Conservation (phyloP, 108 stramenopile genomes). For the Parietichytrium sp. region DNA sequence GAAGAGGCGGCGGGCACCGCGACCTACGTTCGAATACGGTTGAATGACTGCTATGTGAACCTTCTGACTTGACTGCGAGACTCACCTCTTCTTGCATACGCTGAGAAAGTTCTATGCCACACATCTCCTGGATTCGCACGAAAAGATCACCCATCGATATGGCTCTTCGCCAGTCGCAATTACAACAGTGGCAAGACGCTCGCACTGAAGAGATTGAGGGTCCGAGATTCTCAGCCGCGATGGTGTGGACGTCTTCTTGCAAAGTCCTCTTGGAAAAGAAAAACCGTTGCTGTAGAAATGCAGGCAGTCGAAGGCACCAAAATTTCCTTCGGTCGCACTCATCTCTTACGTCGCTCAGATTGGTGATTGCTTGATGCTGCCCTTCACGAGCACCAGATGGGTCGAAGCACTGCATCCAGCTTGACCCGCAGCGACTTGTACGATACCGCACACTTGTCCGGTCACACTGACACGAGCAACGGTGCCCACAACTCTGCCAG, state of each 20-base stretch:
- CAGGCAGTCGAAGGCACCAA: constrained; percentile 14
- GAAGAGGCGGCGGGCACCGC: too few species aligned
- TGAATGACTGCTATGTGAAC: too few species aligned
- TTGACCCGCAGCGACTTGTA: not conserved
- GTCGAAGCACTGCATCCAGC: not conserved
- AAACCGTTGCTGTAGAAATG: constrained; percentile 3
- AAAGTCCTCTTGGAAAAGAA: not conserved
- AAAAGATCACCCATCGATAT: not conserved
- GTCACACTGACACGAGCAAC: not conserved
- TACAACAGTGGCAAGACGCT: constrained; percentile 28
- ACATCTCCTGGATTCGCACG: not conserved
- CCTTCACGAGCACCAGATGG: not conserved
- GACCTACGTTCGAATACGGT: too few species aligned
- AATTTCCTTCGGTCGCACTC: not conserved
- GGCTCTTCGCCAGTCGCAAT: not conserved
- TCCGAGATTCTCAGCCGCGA: not conserved
- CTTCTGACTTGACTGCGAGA: too few species aligned
- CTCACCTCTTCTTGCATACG: too few species aligned
- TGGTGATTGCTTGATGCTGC: too few species aligned
- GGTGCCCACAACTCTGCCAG: not conserved
- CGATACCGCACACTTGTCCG: not conserved
- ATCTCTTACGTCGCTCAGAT: too few species aligned
- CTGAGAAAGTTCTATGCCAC: not conserved
- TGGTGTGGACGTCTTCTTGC: not conserved
- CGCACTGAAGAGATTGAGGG: too few species aligned